Conservation (phyloP, 495 filamentous ascomycete species). For the Filosporella fistucella region DNA sequence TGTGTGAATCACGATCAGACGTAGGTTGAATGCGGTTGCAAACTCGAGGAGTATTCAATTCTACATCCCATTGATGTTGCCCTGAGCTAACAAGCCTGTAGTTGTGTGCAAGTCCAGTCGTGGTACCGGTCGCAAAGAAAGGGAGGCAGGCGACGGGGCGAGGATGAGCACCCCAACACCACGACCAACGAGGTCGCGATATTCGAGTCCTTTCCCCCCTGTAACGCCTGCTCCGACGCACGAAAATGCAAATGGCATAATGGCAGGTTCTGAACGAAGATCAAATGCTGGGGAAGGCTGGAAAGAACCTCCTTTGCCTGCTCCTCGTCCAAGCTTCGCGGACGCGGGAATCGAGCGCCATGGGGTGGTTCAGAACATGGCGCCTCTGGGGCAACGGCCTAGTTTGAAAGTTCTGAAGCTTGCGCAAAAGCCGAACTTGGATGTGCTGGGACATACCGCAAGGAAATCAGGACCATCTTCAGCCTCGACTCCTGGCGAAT, state of each 20-base stretch:
- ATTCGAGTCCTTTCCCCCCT: constrained; percentile 45
- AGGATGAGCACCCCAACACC: constrained; percentile 2
- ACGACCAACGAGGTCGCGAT: constrained; percentile 16
- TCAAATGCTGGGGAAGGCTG: constrained; percentile 52
- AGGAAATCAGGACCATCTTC: constrained; percentile 10
- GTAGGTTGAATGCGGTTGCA: constrained; percentile 7
- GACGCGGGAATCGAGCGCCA: constrained; percentile 59
- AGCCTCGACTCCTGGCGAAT: constrained; percentile 16
- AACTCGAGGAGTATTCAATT: constrained; percentile 18
- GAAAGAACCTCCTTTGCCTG: constrained; percentile 65
- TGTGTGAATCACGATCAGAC: constrained; percentile 14
- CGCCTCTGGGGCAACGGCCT: constrained; percentile 60
- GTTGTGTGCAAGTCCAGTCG: background rate
- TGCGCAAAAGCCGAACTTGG: background rate
- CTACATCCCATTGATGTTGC: background rate
- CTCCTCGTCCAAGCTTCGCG: constrained; percentile 62
- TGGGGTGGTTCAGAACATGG: constrained; percentile 67
- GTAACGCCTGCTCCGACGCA: constrained; percentile 27
- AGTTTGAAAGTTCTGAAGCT: constrained; percentile 29
- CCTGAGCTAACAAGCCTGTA: constrained; percentile 18
- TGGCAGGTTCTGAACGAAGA: constrained; percentile 22
- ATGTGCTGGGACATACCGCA: background rate
- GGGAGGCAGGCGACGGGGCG: constrained; percentile 9
- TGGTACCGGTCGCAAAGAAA: constrained; percentile 19
- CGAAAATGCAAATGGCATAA: constrained; percentile 13